These are phyloP conservation scores for Gossypium australe DNA, from an alignment of 345 rosid species.

Conservation along the genomic window DNA sequence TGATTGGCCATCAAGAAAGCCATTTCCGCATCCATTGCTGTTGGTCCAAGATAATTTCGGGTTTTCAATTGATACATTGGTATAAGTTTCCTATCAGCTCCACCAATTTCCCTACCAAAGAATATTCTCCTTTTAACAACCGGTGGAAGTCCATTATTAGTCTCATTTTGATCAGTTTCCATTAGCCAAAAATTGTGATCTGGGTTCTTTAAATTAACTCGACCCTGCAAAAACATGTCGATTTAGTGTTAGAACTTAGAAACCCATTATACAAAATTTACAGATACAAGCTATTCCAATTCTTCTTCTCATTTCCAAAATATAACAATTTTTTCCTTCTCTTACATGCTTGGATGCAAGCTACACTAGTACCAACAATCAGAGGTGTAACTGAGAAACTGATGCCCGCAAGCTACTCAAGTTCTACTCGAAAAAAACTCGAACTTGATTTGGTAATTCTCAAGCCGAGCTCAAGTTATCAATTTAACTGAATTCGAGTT, in stretches of 20 bases:
- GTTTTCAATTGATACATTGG: constrained; percentile 85
- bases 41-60: constrained; percentile 86
- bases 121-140: constrained; percentile 61
- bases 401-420: too few species aligned
- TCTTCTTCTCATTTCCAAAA: too few species aligned
- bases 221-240: constrained; percentile 49
- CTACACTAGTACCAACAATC: too few species aligned
- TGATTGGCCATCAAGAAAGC: constrained; percentile 98
- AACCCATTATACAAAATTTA: too few species aligned
- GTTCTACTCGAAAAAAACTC: too few species aligned
- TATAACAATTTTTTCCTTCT: too few species aligned
- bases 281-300: too few species aligned
- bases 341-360: too few species aligned
- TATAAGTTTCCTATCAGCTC: constrained; percentile 80
- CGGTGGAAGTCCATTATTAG: constrained; percentile 86
- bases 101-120: constrained; percentile 88
- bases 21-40: constrained; percentile 99
- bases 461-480: too few species aligned
- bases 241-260: constrained; percentile 7
- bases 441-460: too few species aligned
- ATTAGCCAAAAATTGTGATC: constrained; percentile 79
- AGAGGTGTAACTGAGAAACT: too few species aligned
- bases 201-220: constrained; percentile 66
- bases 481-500: too few species aligned
- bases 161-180: constrained; percentile 75